Evolutionary conservation across 2,329 filamentous ascomycete genomes (phyloP).

Genomic region (Didymella sp.): DNA sequence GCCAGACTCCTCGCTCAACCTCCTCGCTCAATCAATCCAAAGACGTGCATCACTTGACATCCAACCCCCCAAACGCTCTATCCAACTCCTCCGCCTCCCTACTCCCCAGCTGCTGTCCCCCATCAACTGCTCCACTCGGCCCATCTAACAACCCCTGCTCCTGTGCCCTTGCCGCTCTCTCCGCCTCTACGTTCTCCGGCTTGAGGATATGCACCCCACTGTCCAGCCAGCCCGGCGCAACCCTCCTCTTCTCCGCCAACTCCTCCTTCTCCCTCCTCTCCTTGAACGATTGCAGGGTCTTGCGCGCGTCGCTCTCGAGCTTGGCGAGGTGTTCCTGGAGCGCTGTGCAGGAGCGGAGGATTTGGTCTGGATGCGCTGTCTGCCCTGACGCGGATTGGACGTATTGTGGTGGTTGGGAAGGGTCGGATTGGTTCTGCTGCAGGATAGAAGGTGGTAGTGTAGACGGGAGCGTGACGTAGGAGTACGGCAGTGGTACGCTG

Average conservation of each 20-base stretch:
- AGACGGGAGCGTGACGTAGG: conserved; percentile 88
- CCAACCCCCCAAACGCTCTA: conserved; percentile 72
- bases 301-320: conserved; percentile 71
- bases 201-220: conserved; percentile 69
- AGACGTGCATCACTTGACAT: neutral
- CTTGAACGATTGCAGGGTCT: conserved; percentile 73
- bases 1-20: conserved; percentile 12
- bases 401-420: conserved; percentile 75
- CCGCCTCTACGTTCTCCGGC: conserved; percentile 64
- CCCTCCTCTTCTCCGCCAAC: conserved; percentile 77
- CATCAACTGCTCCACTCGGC: conserved; percentile 16
- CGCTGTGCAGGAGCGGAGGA: conserved; percentile 79
- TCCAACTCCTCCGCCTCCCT: conserved; percentile 68
- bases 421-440: conserved; percentile 45
- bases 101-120: conserved; percentile 10
- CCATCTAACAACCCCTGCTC: conserved; percentile 49
- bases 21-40: neutral
- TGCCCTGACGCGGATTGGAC: conserved; percentile 78
- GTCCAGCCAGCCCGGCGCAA: conserved; percentile 83
- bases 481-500: conserved; percentile 91
- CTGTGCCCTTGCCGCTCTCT: conserved; percentile 54
- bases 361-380: conserved; percentile 82
- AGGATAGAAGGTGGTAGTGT: conserved; percentile 78
- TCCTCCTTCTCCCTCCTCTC: conserved; percentile 69
- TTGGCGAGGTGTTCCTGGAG: conserved; percentile 77